Evolutionary conservation across 768 basidiomycete genomes (phyloP), one percentile per base, ranked within the genome.

Genomic region (Guyanaporus albipodus): DNA sequence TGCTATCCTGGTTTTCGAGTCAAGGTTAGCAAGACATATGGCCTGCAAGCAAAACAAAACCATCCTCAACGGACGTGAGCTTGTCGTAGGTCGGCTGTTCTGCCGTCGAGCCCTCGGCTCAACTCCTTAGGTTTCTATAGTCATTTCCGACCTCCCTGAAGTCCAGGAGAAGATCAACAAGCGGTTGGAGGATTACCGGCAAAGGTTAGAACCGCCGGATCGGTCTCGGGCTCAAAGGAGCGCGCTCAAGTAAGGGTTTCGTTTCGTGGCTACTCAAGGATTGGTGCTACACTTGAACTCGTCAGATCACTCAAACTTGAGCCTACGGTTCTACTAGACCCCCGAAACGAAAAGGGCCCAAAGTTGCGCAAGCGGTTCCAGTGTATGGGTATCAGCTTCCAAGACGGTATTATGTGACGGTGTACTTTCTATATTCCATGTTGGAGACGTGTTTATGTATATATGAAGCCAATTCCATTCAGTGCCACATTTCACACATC

Each of bases 1-100:
- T 51, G 83, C 78, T 18, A 70, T 72, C 6, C 52, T 84, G 6
- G 61, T 71, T 17, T 83, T 82, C 51, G 55, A 39, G 0, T 61
- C 70, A 15, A 51, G 64, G 24, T 37, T 43, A 6, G 70, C 71
- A 28, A 73, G 72, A 3, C 53, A 48, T 19, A 66, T 55, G 36
- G 83, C 82, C 11, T 58, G 81, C 40, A 46, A 51, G 10, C 55
- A 75, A 21, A 65, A 72, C 42, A 73, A 71, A 0, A 57, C 49
- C n/a, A n/a, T n/a, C 6, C 58, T 83, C 24, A 57, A 64, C 8
- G 75, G 70, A 9, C 62, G 58, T 40, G 42, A 60, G 36, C 58
- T 81, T 15, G 60, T 72, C 22, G 81, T 80, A 58, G 44, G 73
- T 66, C 4, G 26, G 27, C 24, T 22, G 6, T 49, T 38, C 50